Percentiles rank a stretch among this genome's conserved stretches.
Conservation (phyloP, 768 basidiomycete genomes). For the Pleurotus sapidus region DNA sequence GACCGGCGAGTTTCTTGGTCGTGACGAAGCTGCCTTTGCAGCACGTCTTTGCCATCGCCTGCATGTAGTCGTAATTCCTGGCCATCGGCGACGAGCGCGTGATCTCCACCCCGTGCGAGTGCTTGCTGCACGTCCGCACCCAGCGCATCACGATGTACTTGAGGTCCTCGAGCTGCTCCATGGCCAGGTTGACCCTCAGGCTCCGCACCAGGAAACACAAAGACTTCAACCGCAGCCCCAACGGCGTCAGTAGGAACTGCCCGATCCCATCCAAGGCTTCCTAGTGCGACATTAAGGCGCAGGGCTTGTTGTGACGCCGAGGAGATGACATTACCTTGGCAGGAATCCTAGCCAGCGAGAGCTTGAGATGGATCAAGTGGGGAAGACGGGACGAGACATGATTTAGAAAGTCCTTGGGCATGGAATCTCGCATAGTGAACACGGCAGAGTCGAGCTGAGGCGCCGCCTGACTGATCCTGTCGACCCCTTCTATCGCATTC, state of each 20-base stretch:
- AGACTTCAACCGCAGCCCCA: no score
- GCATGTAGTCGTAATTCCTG: not conserved
- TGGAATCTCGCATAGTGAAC: not conserved
- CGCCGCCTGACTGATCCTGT: not conserved
- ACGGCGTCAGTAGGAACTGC: no score
- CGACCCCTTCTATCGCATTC: not conserved
- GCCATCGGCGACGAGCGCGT: not conserved
- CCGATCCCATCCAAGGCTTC: no score
- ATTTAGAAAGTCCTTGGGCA: not conserved
- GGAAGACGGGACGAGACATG: not conserved
- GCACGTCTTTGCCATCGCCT: not conserved
- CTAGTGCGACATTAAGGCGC: not conserved
- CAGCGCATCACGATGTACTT: slow-evolving; percentile 1
- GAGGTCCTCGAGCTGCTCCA: not conserved
- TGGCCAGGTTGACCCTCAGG: no score
- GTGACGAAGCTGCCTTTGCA: not conserved
- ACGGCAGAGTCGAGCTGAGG: not conserved
- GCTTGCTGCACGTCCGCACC: not conserved
- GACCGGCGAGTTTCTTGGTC: no score
- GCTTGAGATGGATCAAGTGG: not conserved
- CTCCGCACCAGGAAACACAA: no score
- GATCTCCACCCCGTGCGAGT: not conserved
- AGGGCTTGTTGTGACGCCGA: no score
- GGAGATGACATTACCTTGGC: not conserved
- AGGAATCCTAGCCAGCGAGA: not conserved